These are phyloP conservation scores for Aspergillus funiculosus DNA, from an alignment of 495 filamentous ascomycete species.

Conservation along the genomic window DNA sequence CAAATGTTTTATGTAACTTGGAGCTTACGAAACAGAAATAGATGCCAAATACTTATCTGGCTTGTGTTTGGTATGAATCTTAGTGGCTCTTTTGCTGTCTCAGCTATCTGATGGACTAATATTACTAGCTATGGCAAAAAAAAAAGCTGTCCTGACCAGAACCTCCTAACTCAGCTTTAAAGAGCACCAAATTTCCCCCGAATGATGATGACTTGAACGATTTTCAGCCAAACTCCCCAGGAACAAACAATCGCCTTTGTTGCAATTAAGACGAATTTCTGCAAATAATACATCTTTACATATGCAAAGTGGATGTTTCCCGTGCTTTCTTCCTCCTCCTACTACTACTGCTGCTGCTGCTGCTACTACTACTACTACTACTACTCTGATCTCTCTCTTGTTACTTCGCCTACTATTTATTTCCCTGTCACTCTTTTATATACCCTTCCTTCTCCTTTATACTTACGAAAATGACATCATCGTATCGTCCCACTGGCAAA, in stretches of 20 bases:
- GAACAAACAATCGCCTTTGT: not conserved
- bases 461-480: slow-evolving; percentile 11
- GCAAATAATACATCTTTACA: too few species aligned
- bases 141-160: not conserved
- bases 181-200: not conserved
- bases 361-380: not conserved
- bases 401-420: not conserved
- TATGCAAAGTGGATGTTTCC: not conserved
- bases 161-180: not conserved
- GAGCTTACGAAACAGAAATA: slow-evolving; percentile 2
- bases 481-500: slow-evolving; percentile 28
- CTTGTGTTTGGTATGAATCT: too few species aligned
- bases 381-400: not conserved
- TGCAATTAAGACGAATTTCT: too few species aligned
- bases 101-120: not conserved
- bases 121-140: not conserved
- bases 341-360: not conserved
- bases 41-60: slow-evolving; percentile 4
- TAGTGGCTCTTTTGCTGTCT: not conserved
- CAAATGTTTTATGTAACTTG: not conserved
- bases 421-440: not conserved
- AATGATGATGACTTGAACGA: not conserved
- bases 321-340: not conserved
- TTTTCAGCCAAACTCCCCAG: not conserved
- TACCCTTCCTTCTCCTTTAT: not conserved